A percentile compares a stretch with the other conserved stretches of the same genome.
Evolutionary conservation across 371 early-diverging fungal species (phyloP).

Genomic region (Batkoa obscura): DNA sequence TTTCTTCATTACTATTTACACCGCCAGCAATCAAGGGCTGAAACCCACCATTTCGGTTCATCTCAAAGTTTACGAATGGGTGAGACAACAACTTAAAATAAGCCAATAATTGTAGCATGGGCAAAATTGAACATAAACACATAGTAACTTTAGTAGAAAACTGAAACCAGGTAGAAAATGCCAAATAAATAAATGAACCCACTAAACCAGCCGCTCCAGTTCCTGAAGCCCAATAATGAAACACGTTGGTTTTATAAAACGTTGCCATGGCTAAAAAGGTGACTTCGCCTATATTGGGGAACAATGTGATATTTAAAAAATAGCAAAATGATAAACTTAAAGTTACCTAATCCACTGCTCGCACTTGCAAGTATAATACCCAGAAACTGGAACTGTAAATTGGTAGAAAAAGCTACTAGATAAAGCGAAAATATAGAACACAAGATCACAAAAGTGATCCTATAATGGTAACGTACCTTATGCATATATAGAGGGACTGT

Average conservation of each 20-base stretch:
- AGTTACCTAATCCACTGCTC: constrained; percentile 15
- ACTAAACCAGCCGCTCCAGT: constrained; percentile 25
- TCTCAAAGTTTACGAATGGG: constrained; percentile 2
- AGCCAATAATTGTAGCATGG: background rate
- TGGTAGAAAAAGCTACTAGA: constrained; percentile 12
- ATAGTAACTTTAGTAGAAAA: constrained; percentile 12
- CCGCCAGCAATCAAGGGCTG: no score
- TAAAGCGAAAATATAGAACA: constrained; percentile 1
- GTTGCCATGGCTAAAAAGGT: constrained; percentile 23
- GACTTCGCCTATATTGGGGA: constrained; percentile 13
- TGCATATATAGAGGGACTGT: constrained; percentile 21
- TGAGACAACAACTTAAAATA: constrained; percentile 4
- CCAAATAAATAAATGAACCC: constrained; percentile 18
- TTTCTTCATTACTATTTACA: background rate
- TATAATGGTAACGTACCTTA: constrained; percentile 11
- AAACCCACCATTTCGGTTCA: background rate
- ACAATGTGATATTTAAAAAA: no score
- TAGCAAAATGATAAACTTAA: no score
- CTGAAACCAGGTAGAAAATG: constrained; percentile 19
- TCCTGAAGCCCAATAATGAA: constrained; percentile 21
- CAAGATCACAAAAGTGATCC: background rate
- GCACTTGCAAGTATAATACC: constrained; percentile 23
- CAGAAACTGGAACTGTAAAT: constrained; percentile 10
- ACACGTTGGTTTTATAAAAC: constrained; percentile 15
- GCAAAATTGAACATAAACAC: constrained; percentile 12